Base-by-base conservation (phyloP, 2,329 filamentous ascomycete genomes). In the Leptographium wingfieldii region DNA sequence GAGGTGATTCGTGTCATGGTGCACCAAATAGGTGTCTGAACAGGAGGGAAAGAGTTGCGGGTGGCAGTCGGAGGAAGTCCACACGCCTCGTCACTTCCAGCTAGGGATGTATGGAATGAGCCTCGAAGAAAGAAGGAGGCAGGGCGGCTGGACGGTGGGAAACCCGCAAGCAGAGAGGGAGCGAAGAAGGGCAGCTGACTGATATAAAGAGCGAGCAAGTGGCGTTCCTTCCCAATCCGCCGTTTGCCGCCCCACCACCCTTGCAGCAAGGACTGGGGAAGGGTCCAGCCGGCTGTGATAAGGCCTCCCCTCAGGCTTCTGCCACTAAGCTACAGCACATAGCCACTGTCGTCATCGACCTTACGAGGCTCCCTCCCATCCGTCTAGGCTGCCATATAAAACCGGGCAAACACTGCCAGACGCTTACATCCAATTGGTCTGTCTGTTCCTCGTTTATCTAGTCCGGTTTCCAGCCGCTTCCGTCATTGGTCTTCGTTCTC, bases 281-380 rank as follows among this genome's bases (percentile, higher is more conserved):
- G 53, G 22, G 33, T 19, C 19, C 19, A 46, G 16, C 43, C 19
- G 43, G 43, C 43, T 19, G 19, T 19, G 19, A 22, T 51, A 12
- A 25, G 22, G 22, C 54, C 38, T 43, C 27, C 38, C 38, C 55
- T 25, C 22, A 56, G 38, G 54, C 33, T 25, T 27, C 53, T 55
- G 53, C 35, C 53, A n/a, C 53, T 55, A 38, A 48, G 38, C 35
- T 12, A 31, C 29, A 31, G 27, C 27, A 53, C 52, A 22, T 19
- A 10, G 52, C 6, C 29, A 48, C 4, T 62, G 59, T 62, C 61
- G 61, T 62, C 61, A 62, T 59, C 54, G 55, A 27, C 27, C 46
- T 55, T 55, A 53, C 59, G 59, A 61, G 57, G 59, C 54, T 62
- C 27, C 40, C 55, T 49, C 55, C 19, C 11, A 49, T 14, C 43